Evolutionary conservation across 441 rosid genomes (phyloP).

Genomic region (Jatropha podagrica): DNA sequence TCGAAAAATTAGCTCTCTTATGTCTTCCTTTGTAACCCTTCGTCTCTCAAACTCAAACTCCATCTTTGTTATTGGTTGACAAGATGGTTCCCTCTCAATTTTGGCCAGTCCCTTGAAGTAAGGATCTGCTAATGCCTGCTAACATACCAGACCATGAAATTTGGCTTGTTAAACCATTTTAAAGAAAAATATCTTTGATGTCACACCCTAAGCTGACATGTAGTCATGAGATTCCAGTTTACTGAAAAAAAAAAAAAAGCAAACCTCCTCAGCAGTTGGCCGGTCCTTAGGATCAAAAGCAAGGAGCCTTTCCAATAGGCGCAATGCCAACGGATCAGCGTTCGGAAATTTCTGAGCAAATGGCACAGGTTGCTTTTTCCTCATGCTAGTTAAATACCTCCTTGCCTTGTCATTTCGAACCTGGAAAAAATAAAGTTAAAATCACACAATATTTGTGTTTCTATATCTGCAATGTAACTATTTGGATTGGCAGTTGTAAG

Average conservation of each 20-base stretch:
- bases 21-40: conserved; percentile 87
- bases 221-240: neutral
- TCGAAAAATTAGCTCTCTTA: conserved; percentile 73
- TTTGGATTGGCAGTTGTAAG: neutral
- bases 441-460: neutral
- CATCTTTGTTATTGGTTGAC: conserved; percentile 84
- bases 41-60: conserved; percentile 98
- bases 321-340: conserved; percentile 73
- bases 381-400: conserved; percentile 81
- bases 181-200: neutral
- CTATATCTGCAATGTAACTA: neutral
- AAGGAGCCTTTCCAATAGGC: conserved; percentile 69
- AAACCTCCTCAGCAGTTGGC: conserved; percentile 80
- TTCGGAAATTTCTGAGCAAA: conserved; percentile 83
- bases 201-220: neutral
- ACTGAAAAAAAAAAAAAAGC: neutral
- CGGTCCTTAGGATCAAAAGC: conserved; percentile 98
- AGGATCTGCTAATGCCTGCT: conserved; percentile 90
- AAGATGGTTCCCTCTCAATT: conserved; percentile 93
- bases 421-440: conserved; percentile 36
- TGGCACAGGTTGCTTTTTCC: conserved; percentile 67
- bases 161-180: neutral
- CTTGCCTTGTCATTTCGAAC: conserved; percentile 98
- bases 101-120: conserved; percentile 89
- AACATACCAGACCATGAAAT: conserved; percentile 9